Conservation (phyloP, 2,329 filamentous ascomycete species). For the Trichoderma cornu-damae region DNA sequence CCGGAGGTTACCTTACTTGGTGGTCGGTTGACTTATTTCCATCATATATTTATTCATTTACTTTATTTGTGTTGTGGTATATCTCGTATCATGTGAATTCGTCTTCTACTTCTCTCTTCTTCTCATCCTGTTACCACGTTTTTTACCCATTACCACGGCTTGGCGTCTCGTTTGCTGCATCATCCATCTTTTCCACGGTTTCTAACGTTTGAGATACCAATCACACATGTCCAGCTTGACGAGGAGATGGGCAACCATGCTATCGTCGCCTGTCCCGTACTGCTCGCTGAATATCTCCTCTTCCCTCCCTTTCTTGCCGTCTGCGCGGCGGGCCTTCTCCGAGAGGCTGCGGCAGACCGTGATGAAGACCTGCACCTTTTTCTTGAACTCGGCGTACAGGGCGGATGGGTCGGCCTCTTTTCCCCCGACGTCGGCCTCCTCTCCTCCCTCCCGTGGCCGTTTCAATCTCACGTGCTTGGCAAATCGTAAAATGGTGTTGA, state of each 20-base stretch:
- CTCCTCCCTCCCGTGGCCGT: slow-evolving; percentile 29
- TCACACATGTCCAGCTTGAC: slow-evolving; percentile 65
- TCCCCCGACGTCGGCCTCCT: slow-evolving; percentile 18
- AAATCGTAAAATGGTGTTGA: slow-evolving; percentile 66
- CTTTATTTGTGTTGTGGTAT: background rate
- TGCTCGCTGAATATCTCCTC: slow-evolving; percentile 33
- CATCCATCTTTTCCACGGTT: no score
- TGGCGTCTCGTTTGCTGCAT: no score
- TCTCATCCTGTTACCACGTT: no score
- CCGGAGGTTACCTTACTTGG: no score
- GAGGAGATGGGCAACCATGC: slow-evolving; percentile 63
- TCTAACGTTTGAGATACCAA: slow-evolving; percentile 48
- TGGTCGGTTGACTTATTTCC: fast-evolving
- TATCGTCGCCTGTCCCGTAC: slow-evolving; percentile 41
- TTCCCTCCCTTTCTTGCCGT: slow-evolving; percentile 29
- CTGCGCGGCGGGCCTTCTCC: slow-evolving; percentile 52
- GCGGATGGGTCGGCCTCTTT: slow-evolving; percentile 24
- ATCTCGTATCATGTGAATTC: no score
- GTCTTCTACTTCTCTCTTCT: no score
- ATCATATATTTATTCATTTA: background rate
- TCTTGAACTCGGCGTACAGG: slow-evolving; percentile 62
- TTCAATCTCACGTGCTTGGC: slow-evolving; percentile 47
- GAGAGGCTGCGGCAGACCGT: slow-evolving; percentile 63
- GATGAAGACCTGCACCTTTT: slow-evolving; percentile 69
- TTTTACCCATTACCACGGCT: background rate